phyloP scores from a whole-genome alignment of 2,329 filamentous ascomycete genomes.

The Curvularia verruculosa region DNA sequence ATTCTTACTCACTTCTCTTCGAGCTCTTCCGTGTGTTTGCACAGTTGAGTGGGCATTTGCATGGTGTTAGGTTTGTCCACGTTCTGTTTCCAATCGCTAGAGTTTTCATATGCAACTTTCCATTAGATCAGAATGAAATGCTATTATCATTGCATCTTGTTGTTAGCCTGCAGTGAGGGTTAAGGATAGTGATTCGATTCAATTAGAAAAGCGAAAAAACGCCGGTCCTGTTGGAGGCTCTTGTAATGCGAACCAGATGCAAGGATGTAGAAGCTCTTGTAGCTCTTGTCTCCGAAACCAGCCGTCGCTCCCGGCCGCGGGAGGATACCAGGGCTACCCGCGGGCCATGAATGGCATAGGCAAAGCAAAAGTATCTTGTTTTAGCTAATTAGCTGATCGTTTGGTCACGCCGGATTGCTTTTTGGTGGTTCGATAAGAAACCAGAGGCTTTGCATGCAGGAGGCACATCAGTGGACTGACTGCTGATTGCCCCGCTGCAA shows the following conservation, averaged over 20 bases:
- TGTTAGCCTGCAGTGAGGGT: neutral
- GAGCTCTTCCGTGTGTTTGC: conserved; percentile 29
- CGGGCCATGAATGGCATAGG: neutral
- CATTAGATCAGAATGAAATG: conserved; percentile 10
- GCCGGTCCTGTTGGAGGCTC: neutral
- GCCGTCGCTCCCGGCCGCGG: conserved; percentile 33
- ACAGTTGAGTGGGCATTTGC: conserved; percentile 28
- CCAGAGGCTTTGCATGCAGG: conserved; percentile 16
- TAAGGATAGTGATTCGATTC: neutral
- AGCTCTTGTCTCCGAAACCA: conserved; percentile 3
- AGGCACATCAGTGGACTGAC: conserved; percentile 11
- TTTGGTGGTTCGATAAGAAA: conserved; percentile 35
- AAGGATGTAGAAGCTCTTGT: neutral
- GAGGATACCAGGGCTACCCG: conserved; percentile 15
- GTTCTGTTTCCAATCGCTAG: conserved; percentile 11
- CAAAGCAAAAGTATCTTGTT: conserved; percentile 9
- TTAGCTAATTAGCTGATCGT: conserved; percentile 18
- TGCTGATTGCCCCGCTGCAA: conserved; percentile 20
- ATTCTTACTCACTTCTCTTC: conserved; percentile 15
- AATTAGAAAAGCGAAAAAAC: neutral
- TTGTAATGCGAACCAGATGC: neutral
- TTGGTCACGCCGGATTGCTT: conserved; percentile 25
- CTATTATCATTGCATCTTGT: neutral
- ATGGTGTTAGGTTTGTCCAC: conserved; percentile 22
- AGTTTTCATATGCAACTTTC: conserved; percentile 6